Evolutionary conservation across 495 filamentous ascomycete genomes (phyloP).

Genomic region (Glonium stellatum): DNA sequence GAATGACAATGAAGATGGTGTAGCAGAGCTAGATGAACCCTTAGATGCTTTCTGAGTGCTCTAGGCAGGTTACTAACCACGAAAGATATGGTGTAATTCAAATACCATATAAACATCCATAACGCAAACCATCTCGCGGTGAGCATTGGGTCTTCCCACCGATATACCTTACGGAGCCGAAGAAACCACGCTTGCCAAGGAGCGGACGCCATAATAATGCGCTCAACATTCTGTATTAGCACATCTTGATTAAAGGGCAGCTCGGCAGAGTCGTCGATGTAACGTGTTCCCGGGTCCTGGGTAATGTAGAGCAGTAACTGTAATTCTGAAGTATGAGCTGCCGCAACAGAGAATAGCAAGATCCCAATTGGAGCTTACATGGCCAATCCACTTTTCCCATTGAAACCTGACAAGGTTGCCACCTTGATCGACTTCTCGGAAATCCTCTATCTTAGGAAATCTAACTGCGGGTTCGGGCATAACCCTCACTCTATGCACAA

Average conservation of each 20-base stretch:
- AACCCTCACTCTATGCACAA: constrained; percentile 21
- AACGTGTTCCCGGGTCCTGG: constrained; percentile 22
- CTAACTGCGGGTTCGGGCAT: constrained; percentile 4
- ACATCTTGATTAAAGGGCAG: constrained; percentile 24
- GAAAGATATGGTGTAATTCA: constrained; percentile 26
- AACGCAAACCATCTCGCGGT: constrained; percentile 25
- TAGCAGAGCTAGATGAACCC: constrained; percentile 18
- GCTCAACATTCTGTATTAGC: constrained; percentile 19
- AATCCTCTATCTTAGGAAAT: constrained; percentile 13
- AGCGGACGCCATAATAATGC: constrained; percentile 27
- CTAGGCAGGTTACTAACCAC: constrained; percentile 12
- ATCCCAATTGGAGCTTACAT: neutral
- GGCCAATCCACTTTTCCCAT: constrained; percentile 25
- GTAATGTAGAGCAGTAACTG: constrained; percentile 18
- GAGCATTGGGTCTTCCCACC: constrained; percentile 29
- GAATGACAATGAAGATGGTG: constrained; percentile 25
- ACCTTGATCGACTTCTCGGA: constrained; percentile 10
- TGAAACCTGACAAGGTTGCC: constrained; percentile 17
- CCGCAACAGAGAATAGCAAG: too few species aligned
- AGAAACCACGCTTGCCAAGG: constrained; percentile 30
- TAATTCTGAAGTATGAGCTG: too few species aligned
- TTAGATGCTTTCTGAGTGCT: neutral
- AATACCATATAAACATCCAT: constrained; percentile 22
- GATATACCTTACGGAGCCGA: constrained; percentile 25
- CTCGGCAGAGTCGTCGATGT: constrained; percentile 24